Conservation (phyloP, 352 stramenopile genomes). For the Thraustochytrium aureum region DNA sequence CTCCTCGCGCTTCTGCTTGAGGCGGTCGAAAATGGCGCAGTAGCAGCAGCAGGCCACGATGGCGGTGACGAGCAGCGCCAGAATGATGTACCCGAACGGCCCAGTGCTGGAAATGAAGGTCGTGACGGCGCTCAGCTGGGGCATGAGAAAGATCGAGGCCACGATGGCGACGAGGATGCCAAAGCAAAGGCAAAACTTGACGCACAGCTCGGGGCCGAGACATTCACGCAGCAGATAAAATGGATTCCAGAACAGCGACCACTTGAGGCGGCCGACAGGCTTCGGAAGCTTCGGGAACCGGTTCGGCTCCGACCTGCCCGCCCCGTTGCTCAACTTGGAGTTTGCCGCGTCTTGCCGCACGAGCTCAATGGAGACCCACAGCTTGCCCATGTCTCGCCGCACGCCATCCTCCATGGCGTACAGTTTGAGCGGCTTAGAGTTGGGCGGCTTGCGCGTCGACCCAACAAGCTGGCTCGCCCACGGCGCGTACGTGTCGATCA, state of each 20-base stretch:
- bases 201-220: slow-evolving; percentile 77
- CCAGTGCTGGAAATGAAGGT: slow-evolving; percentile 18
- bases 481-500: slow-evolving; percentile 56
- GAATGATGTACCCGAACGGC: slow-evolving; percentile 71
- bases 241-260: slow-evolving; percentile 72
- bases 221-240: slow-evolving; percentile 82
- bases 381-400: slow-evolving; percentile 65
- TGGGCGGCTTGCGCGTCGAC: slow-evolving; percentile 20
- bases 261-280: slow-evolving; percentile 76
- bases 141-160: slow-evolving; percentile 64
- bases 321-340: slow-evolving; percentile 67
- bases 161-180: slow-evolving; percentile 75
- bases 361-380: slow-evolving; percentile 79
- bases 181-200: slow-evolving; percentile 78
- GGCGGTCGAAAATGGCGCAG: slow-evolving; percentile 52
- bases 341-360: slow-evolving; percentile 78
- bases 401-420: slow-evolving; percentile 18
- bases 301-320: slow-evolving; percentile 82
- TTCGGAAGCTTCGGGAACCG: slow-evolving; percentile 85
- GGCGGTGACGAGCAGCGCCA: slow-evolving; percentile 68
- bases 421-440: slow-evolving; percentile 36
- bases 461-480: slow-evolving; percentile 11
- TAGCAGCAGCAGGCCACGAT: slow-evolving; percentile 57
- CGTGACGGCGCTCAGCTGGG: slow-evolving; percentile 15
- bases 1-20: background rate